Base-by-base conservation (phyloP, 129 eudicot species). In the Mikania micrantha region DNA sequence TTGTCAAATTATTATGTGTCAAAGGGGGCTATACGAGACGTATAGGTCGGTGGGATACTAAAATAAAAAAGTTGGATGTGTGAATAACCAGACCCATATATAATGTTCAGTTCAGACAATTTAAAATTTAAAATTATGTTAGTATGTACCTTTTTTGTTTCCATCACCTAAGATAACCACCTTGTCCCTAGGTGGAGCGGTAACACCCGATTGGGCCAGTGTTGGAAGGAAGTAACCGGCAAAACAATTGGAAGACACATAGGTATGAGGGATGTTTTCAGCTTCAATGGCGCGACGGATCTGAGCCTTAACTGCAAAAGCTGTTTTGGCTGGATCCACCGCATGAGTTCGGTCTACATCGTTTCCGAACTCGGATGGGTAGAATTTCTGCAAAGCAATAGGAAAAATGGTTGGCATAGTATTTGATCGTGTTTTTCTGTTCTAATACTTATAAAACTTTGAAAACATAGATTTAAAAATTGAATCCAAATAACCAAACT, bases 161-260 rank as follows among this genome's bases (percentile, higher is more conserved):
- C 87, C 83, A 28, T 82, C 87, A 11, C 87, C 87, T 50, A 82
- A 52, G 67, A 82, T 78, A 16, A 70, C 60, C 3, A 74, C 83
- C 64, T 78, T 82, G 28, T 82, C 87, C 62, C 81, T 65, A 9
- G 87, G 83, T 11, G 86, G 86, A 50, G 87, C 58, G 3, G 76
- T 70, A 66, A 70, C 81, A 7, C 60, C 81, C 9, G 84, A 76
- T 41, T 82, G 87, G 0, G 73, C 64, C 39, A 82, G 52, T 3
- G 71, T 74, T 7, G 81, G 81, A 13, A 82, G 80, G 42, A 78
- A 82, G 17, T 69, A 74, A 28, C 83, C 83, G 10, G 80, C 81
- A 20, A 82, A 82, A 67, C 35, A 57, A 29, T 82, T 74, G 40
- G 78, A 64, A 16, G 78, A 71, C 3, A 82, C 73, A 35, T 69